Base-by-base conservation (phyloP, 768 basidiomycete species). In the Mycena galericulata region DNA sequence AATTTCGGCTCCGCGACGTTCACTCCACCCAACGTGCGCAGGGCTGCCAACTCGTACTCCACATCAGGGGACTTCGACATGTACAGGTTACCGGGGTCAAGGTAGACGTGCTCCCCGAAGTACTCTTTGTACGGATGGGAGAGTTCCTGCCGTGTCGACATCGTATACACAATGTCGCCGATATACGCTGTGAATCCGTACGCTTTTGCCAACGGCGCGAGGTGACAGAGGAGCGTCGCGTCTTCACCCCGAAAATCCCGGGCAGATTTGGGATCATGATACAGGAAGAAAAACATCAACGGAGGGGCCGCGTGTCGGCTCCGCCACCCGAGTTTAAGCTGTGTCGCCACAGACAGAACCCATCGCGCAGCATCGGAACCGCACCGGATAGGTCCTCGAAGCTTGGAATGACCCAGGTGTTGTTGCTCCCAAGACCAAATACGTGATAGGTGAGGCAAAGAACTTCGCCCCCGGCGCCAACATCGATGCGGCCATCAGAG, bases 341-440 rank as follows among this genome's bases (percentile, higher is more conserved):
- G 32, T 67, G 51, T 60, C 57, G 32, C 65, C 65, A 60, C 30
- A 32, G 11, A 32, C 65, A 67, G 20, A 67, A 59, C 6, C 32
- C 58, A 24, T 67, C 58, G 30, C 58, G 65, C 15, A 67, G 5
- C 0, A 50, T 49, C 11, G 57, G 50, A 12, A 54, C 30, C 0
- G 50, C 65, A 9, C 65, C 65, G 4, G 65, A 59, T 12, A 67
- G 57, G 18, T 65, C 11, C 20, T 43, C 56, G 56, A 65, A 56
- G 2, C 40, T 17, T 2, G 65, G 65, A 46, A 54, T 24, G 29
- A 53, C 2, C 1, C 11, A 34, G 3, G 17, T 20, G 2, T 27
- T 49, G 40, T 8, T 17, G 6, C 12, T 17, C 11, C 26, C 18
- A 1, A 15, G 20, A 9, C 2, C 45, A 20, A 3, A 36, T 1